phyloP scores from a whole-genome alignment of 179 eudicot species.

The Silene vulgaris region DNA sequence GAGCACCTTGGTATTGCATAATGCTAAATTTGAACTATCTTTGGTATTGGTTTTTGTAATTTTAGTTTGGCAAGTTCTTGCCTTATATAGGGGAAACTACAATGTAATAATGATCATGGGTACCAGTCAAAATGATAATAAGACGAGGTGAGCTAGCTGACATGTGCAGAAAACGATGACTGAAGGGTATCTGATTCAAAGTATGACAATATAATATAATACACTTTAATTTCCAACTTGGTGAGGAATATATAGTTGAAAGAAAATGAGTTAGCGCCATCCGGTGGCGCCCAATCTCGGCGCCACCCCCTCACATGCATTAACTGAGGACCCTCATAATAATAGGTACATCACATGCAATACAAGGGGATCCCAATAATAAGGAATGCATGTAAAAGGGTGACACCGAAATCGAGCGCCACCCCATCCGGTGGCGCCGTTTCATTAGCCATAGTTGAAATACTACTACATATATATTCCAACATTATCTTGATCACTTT shows the following conservation, averaged over 20 bases:
- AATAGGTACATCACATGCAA: too few relatives aligned
- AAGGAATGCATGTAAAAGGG: too few relatives aligned
- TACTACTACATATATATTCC: conserved; percentile 12
- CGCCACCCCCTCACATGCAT: too few relatives aligned
- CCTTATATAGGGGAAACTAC: conserved; percentile 20
- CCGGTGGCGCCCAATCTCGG: too few relatives aligned
- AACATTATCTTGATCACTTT: conserved; percentile 19
- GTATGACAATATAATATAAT: background rate
- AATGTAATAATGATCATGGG: background rate
- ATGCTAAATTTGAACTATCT: background rate
- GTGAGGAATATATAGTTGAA: background rate
- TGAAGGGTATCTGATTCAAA: background rate
- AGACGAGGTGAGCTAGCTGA: background rate
- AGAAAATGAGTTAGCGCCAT: too few relatives aligned
- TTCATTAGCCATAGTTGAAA: too few relatives aligned
- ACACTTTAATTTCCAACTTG: conserved; percentile 16
- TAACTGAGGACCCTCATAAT: too few relatives aligned
- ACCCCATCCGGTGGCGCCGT: too few relatives aligned
- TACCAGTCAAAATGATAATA: too few relatives aligned
- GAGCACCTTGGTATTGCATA: conserved; percentile 27
- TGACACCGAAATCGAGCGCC: too few relatives aligned
- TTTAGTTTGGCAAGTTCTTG: background rate
- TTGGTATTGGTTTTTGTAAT: background rate
- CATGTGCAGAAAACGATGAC: background rate
- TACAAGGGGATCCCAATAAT: too few relatives aligned